Evolutionary conservation across 306 rosid species (phyloP), one percentile per base, ranked within the genome.

Genomic region (Spatholobus suberectus): DNA sequence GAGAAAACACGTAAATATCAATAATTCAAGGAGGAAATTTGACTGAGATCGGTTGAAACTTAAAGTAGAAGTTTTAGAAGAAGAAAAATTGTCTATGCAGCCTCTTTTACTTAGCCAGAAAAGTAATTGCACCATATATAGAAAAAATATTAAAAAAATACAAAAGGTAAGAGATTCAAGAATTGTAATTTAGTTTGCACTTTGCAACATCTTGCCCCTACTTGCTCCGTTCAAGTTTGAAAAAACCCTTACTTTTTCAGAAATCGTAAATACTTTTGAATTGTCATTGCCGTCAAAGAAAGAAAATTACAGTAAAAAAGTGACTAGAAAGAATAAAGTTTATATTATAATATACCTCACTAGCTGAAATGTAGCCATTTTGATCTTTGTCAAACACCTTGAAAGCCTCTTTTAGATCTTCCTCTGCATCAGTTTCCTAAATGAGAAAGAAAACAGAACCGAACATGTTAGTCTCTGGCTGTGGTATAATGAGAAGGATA

Each of bases 341-440:
- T 49, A 79, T 38, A 29, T 15, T 38, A 29, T 15, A 61, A 61
- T 65, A n/a, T 88, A 95, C 98, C 94, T 93, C 98, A 70, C 72
- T 93, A n/a, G 98, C 98, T 23, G 98, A 95, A 65, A 95, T 93
- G 69, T 84, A 95, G 15, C 98, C 98, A 82, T 95, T 93, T 86
- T 95, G 97, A 78, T 95, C 98, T 83, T 91, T 95, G 82, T 95
- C 97, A 85, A 95, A 95, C 59, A 95, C 98, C 83, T 93, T 93
- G 90, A 95, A 95, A 68, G 97, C 98, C 85, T 93, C 98, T 75
- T 89, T 93, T 1, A 93, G 94, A 82, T 95, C 98, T 55, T 95
- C 98, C 75, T 93, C 97, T 5, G 88, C 94, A 81, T 95, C 97
- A 61, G 91, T 92, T 44, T 95, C 98, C 99, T 95, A 47, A 15